Evolutionary conservation across 2,329 filamentous ascomycete species (phyloP).

Genomic region (Sporothrix mexicana): DNA sequence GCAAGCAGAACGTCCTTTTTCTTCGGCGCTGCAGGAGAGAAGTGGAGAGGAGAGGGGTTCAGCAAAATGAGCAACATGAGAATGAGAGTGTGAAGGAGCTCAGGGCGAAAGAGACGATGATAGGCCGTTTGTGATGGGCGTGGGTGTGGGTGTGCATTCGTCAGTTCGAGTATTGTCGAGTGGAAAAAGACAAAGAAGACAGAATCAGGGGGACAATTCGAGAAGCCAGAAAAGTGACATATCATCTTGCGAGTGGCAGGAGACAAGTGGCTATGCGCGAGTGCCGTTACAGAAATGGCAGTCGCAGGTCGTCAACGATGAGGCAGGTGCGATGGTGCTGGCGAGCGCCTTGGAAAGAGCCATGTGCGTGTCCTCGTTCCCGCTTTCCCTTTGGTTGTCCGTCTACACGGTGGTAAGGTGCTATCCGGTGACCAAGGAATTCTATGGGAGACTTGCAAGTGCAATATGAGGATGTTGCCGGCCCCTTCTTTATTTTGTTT

Average conservation of each 20-base stretch:
- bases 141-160: not conserved
- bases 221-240: not conserved
- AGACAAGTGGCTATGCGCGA: slow-evolving; percentile 4
- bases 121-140: not conserved
- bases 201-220: not conserved
- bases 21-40: not conserved
- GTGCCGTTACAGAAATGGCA: slow-evolving; percentile 24
- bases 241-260: not conserved
- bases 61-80: not conserved
- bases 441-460: too few relatives aligned
- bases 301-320: not conserved
- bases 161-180: not conserved
- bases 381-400: not conserved
- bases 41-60: not conserved
- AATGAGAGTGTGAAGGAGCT: not conserved
- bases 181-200: slow-evolving; percentile 1
- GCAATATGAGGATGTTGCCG: too few relatives aligned
- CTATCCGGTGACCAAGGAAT: not conserved
- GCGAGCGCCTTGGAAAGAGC: not conserved
- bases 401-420: not conserved
- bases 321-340: not conserved
- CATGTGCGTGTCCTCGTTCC: not conserved
- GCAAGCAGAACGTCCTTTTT: slow-evolving; percentile 3
- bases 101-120: not conserved
- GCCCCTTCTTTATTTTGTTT: too few relatives aligned